Base-by-base conservation (phyloP, 768 basidiomycete genomes). In the Boletus sp. region DNA sequence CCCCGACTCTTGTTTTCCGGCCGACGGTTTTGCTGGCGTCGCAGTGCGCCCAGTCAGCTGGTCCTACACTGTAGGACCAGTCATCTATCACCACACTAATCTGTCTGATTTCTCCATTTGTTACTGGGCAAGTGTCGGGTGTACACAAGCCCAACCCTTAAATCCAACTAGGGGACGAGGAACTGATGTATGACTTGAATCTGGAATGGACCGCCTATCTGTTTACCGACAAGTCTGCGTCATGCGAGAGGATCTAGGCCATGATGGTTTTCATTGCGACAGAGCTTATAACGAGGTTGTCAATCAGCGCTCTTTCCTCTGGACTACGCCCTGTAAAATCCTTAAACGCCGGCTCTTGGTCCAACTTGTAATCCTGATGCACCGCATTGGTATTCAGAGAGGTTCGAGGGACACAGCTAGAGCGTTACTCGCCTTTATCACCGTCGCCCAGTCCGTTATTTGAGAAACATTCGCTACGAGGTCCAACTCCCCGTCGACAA, bases 231-330 rank as follows among this genome's bases (percentile, higher is more conserved):
- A 42, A 15, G 21, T 15, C 40, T 23, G 14, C 23, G 23, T 17
- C 41, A 3, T 23, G 40, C 41, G 41, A 42, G 23, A 17, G n/a
- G 13, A 45, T 37, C 52, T 56, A 69, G 23, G 62, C 49, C 66
- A 64, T 37, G 44, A 93, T 88, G 46, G 76, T 83, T 72, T 93
- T 94, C 81, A 86, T 86, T 43, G 91, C 91, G 6, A 92, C 88
- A 9, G 83, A 77, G 56, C 87, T 91, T n/a, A 81, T 73, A 7
- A 89, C 87, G 32, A 93, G 81, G 53, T 83, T 79, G 62, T 89
- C 82, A 11, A 90, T 72, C 15, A 75, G 67, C 1, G 55, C 59
- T 19, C 61, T 72, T 59, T 81, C 83, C 29, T 59, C 72, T 39
- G 42, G 58, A 7, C 54, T 53, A 42, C 79, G 62, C 11, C 70